Evolutionary conservation across 306 rosid genomes (phyloP), one percentile per base, ranked within the genome.

Genomic region (Fragaria iinumae): DNA sequence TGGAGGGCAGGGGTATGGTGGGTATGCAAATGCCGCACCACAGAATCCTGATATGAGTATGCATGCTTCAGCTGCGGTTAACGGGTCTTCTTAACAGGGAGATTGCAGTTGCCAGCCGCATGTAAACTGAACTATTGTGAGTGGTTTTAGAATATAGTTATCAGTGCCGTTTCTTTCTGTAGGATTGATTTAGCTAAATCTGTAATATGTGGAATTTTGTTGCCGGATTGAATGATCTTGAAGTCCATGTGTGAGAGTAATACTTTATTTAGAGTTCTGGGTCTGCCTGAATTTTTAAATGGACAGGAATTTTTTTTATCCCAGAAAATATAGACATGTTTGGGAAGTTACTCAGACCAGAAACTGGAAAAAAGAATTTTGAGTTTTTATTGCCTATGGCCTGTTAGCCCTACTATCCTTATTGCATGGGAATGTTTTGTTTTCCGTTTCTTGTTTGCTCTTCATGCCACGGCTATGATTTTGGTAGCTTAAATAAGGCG

Each of bases 1-100:
- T 41, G 92, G 91, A 69, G 88, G 89, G 64, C 87, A 84, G 41
- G 86, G 88, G 1, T 81, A 87, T 75, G 97, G 96, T 76, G 86
- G 87, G 44, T 82, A 93, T 39, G 94, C 94, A 27, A 86, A 77
- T 80, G 88, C 85, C 45, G 87, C 62, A 56, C 83, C 83, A 67
- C 96, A 90, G 87, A 87, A 88, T 78, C 91, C 90, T 79, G 97
- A 90, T 71, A 11, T 84, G 44, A 84, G 87, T n/a, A 84, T 87
- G 87, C 88, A 89, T 70, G 77, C 88, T 74, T 87, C 90, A 64
- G 87, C 96, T 66, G 87, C 93, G 47, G 76, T 86, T 79, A 88
- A 93, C 70, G 96, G 97, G 60, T 83, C 94, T 78, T 91, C 97
- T 50, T 91, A 64, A 89, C 45, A 41, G 74, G 69, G 75, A 59